Evolutionary conservation across 495 filamentous ascomycete genomes (phyloP).

Genomic region (Xylaria sp.): DNA sequence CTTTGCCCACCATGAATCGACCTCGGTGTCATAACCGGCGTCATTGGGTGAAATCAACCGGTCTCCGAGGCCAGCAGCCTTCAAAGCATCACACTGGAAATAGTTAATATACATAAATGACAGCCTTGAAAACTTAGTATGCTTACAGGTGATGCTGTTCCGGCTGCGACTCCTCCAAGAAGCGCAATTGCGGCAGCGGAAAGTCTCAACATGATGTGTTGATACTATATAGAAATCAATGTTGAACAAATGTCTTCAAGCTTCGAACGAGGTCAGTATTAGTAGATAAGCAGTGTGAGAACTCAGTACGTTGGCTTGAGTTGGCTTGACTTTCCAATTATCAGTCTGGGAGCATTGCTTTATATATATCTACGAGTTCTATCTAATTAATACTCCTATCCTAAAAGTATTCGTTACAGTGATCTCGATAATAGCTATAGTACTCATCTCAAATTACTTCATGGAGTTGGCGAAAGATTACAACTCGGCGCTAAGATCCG

Average conservation of each 20-base stretch:
- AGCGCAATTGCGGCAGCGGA: neutral
- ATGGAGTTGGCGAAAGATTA: neutral
- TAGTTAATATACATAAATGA: neutral
- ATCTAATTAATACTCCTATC: conserved; percentile 1
- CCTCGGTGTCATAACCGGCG: conserved; percentile 33
- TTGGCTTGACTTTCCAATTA: neutral
- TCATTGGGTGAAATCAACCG: conserved; percentile 35
- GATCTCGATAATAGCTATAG: neutral
- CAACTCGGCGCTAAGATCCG: neutral
- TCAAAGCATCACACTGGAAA: conserved; percentile 36
- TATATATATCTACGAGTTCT: neutral
- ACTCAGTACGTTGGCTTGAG: neutral
- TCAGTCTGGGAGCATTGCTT: neutral
- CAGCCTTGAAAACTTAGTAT: neutral
- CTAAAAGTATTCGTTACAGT: neutral
- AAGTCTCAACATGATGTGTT: conserved; percentile 2
- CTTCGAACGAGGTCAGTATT: neutral
- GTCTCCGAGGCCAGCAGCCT: conserved; percentile 32
- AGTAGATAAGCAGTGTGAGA: neutral
- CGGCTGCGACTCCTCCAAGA: neutral
- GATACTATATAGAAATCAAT: neutral
- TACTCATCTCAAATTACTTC: neutral
- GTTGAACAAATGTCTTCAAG: neutral
- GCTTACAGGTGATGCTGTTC: conserved; percentile 12
- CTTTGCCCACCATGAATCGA: conserved; percentile 52